Evolutionary conservation across 2,329 filamentous ascomycete species (phyloP).

Genomic region (Cladosporium velox): DNA sequence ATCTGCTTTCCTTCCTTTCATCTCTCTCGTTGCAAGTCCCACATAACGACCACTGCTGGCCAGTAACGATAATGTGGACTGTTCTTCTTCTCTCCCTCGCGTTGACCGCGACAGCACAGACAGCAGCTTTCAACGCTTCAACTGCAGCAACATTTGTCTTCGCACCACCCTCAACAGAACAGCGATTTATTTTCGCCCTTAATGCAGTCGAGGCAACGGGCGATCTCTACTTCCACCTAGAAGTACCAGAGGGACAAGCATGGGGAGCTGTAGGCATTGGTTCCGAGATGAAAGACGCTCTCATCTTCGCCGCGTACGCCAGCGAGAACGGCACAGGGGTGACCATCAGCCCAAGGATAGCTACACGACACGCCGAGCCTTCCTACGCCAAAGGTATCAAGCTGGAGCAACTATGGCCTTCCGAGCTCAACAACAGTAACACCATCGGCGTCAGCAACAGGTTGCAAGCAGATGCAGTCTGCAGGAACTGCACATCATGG

Average conservation of each 20-base stretch:
- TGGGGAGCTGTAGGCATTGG: slow-evolving; percentile 50
- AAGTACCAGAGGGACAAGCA: slow-evolving; percentile 38
- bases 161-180: slow-evolving; percentile 12
- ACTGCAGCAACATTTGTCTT: slow-evolving; percentile 23
- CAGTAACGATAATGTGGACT: neutral
- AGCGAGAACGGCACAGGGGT: slow-evolving; percentile 37
- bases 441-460: slow-evolving; percentile 27
- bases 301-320: slow-evolving; percentile 49
- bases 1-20: neutral
- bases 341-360: slow-evolving; percentile 42
- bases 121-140: neutral
- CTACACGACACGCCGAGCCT: slow-evolving; percentile 40
- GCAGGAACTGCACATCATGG: slow-evolving; percentile 39
- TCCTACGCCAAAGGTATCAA: slow-evolving; percentile 32
- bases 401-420: slow-evolving; percentile 27
- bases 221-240: slow-evolving; percentile 32
- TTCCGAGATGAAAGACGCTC: slow-evolving; percentile 42
- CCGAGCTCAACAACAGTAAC: slow-evolving; percentile 26
- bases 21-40: neutral
- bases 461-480: slow-evolving; percentile 36
- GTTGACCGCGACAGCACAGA: neutral
- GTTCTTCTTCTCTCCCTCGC: neutral
- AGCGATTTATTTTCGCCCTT: slow-evolving; percentile 28
- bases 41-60: slow-evolving; percentile 8
- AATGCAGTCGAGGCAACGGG: slow-evolving; percentile 23